Evolutionary conservation across 345 rosid species (phyloP).

Genomic region (Microcos paniculata): DNA sequence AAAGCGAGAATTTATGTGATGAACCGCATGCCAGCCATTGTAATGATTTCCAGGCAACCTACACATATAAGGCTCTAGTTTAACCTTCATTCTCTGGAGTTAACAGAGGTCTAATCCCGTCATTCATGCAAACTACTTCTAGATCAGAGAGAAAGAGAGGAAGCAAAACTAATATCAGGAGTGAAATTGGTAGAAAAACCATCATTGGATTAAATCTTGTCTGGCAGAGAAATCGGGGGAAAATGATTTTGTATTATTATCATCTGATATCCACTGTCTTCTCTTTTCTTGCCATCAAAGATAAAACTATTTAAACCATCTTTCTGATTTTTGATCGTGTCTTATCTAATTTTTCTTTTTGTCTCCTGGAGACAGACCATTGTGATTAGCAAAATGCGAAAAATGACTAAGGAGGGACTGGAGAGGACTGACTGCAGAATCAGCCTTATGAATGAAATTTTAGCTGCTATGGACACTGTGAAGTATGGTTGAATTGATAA

Average conservation of each 20-base stretch:
- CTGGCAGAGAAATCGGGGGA: background rate
- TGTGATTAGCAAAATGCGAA: slow-evolving; percentile 84
- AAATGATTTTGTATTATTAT: background rate
- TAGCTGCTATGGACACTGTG: slow-evolving; percentile 93
- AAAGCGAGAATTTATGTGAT: background rate
- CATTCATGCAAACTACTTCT: background rate
- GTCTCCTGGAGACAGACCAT: slow-evolving; percentile 52
- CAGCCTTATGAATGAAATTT: slow-evolving; percentile 83
- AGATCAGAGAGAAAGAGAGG: background rate
- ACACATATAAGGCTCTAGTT: background rate
- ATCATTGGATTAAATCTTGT: background rate
- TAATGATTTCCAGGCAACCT: background rate
- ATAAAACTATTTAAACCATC: background rate
- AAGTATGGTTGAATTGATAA: slow-evolving; percentile 51
- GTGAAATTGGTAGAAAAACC: background rate
- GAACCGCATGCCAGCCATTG: background rate
- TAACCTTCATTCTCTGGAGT: background rate
- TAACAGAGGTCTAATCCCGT: background rate
- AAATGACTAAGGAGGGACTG: slow-evolving; percentile 84
- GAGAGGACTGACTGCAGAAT: slow-evolving; percentile 95
- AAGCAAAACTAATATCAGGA: background rate
- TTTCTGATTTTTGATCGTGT: background rate
- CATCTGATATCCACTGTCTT: background rate
- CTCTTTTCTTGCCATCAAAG: background rate
- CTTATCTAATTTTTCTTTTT: slow-evolving; percentile 13